Evolutionary conservation across 306 rosid genomes (phyloP), one percentile per base, ranked within the genome.

Genomic region (Prunus mongolica): DNA sequence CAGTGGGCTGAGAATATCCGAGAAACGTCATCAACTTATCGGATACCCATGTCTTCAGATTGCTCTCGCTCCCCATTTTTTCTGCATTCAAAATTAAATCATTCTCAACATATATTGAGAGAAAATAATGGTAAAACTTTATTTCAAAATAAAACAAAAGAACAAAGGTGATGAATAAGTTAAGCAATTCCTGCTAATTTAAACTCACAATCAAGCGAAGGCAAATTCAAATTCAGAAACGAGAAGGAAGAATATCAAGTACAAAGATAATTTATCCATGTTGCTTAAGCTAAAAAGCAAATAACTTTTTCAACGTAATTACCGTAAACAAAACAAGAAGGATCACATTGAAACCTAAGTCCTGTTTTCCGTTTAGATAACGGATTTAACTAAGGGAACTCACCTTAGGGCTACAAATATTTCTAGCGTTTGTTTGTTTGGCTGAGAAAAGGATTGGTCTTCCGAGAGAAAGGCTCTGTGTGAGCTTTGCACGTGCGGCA

Each of bases 41-140:
- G 2, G 96, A 90, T 54, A 92, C 91, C 98, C 97, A 95, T 30
- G 90, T 83, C 86, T 86, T 92, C 78, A 92, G 66, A 69, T 78
- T 71, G 15, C 79, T 86, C 19, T 90, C 95, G 22, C 82, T 85
- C 69, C 82, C 91, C 98, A 90, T 93, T 70, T 67, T 76, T 72
- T n/a, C 87, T 74, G 82, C 78, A 76, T 32, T 19, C 20, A 79
- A 30, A 49, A 79, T 28, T 32, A 28, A 14, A 15, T 62, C 67
- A 2, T 28, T 14, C 41, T 62, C 44, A 28, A 28, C 4, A 12
- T 3, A 3, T 24, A 58, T 12, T 11, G 51, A 10, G 52, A 47
- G 15, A 47, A n/a, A 58, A 25, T 13, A 13, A 27, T 2, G 4
- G 19, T 1, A 3, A 13, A 60, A 60, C 30, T 27, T 27, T 11